Base-by-base conservation (phyloP, 2,329 filamentous ascomycete species). In the Penicillium decumbens region DNA sequence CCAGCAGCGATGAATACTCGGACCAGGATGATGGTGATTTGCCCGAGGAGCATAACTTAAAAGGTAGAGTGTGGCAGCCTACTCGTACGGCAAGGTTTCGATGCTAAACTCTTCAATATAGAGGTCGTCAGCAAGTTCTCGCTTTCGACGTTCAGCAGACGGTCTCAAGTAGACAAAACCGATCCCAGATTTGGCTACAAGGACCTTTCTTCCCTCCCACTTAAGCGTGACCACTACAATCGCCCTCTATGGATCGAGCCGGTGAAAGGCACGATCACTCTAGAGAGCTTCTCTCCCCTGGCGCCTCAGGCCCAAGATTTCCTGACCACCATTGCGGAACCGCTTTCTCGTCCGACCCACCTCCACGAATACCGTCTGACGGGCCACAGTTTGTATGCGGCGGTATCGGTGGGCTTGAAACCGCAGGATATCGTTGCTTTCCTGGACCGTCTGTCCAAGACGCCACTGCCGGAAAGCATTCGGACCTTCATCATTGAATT, bases 171-270 rank as follows among this genome's bases (percentile, higher is more conserved):
- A 27, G 60, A 72, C 40, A 71, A 67, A 43, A 66, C 71, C 41
- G 81, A 84, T 55, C 74, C 79, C 8, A 77, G 81, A 41, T 82
- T 80, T 47, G 80, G 77, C 41, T 79, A 80, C 58, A 81, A 81
- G 56, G 90, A 98, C 70, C 93, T 93, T 68, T 91, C 88, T 42
- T 87, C 86, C 57, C 78, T 95, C 32, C 77, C 82, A 32, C 76
- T 96, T 57, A 97, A 96, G 72, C 82, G 86, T 3, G 92, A 97
- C 69, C 90, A 95, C 73, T 82, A 85, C 55, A 89, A 91, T 64
- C 85, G 93, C 13, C 93, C 93, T 13, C 79, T 97, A 51, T 97
- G 90, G 89, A 93, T 98, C 60, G 90, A 96, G 67, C 88, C 90
- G 2, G 77, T 85, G 41, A 88, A 87, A 65, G 90, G 88, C 30